Evolutionary conservation across 805 yeast species (phyloP).

Genomic region (Ogataea methanolica): DNA sequence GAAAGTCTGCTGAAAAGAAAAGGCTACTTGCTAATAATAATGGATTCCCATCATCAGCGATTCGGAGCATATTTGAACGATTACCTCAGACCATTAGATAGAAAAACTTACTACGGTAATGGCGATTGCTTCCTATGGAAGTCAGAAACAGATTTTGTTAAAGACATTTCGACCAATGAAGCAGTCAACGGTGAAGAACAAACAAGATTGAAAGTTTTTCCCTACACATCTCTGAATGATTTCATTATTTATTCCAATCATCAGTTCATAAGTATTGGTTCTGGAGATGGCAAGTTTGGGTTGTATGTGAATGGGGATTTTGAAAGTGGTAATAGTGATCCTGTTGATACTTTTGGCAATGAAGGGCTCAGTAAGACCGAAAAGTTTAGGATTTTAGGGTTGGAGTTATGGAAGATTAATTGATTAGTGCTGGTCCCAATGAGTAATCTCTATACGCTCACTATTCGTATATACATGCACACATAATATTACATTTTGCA

Average conservation of each 20-base stretch:
- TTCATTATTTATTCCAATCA: slow-evolving; percentile 79
- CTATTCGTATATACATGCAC: too few species aligned
- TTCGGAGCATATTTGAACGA: slow-evolving; percentile 85
- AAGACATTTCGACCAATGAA: slow-evolving; percentile 17
- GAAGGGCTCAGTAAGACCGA: slow-evolving; percentile 53
- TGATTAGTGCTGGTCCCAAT: not conserved
- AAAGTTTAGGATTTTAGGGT: slow-evolving; percentile 67
- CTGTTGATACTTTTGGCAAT: slow-evolving; percentile 85
- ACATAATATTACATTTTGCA: too few species aligned
- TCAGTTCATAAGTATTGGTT: slow-evolving; percentile 77
- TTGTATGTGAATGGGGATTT: slow-evolving; percentile 79
- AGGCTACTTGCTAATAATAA: slow-evolving; percentile 74
- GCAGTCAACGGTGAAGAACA: slow-evolving; percentile 17
- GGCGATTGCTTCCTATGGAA: slow-evolving; percentile 96
- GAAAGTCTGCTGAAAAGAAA: slow-evolving; percentile 30
- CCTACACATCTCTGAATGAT: slow-evolving; percentile 85
- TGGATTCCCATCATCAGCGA: slow-evolving; percentile 55
- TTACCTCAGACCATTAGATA: slow-evolving; percentile 63
- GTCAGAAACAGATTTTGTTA: slow-evolving; percentile 40
- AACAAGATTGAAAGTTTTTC: slow-evolving; percentile 70
- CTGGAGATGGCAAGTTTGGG: slow-evolving; percentile 91
- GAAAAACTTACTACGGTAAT: slow-evolving; percentile 78
- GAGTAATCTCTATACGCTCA: too few species aligned
- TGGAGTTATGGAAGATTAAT: slow-evolving; percentile 82
- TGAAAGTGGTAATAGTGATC: slow-evolving; percentile 69